A percentile compares a stretch with the other conserved stretches of the same genome.
Evolutionary conservation across 2,329 filamentous ascomycete species (phyloP).

Genomic region (Stagonosporopsis tanaceti): DNA sequence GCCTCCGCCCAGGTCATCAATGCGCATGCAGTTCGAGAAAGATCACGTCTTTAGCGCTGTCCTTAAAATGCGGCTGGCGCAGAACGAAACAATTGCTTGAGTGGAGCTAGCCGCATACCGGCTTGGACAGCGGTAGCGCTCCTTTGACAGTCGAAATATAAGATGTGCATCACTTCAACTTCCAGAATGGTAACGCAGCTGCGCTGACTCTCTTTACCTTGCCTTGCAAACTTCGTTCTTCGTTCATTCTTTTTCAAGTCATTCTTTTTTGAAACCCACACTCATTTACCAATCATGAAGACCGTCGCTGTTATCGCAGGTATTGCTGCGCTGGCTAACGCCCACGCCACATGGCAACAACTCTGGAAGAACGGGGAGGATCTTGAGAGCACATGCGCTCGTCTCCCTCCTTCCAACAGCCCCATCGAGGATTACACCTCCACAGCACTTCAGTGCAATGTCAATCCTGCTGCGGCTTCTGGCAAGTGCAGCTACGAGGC

Average conservation of each 20-base stretch:
- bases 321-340: slow-evolving; percentile 37
- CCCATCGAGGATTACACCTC: slow-evolving; percentile 42
- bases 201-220: slow-evolving; percentile 42
- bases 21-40: slow-evolving; percentile 32
- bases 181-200: slow-evolving; percentile 35
- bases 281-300: slow-evolving; percentile 35
- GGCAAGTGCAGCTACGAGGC: slow-evolving; percentile 39
- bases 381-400: slow-evolving; percentile 40
- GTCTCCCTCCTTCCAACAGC: slow-evolving; percentile 39
- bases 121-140: slow-evolving; percentile 26
- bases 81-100: slow-evolving; percentile 39
- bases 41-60: slow-evolving; percentile 26
- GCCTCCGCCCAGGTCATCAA: slow-evolving; percentile 30
- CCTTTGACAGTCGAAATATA: slow-evolving; percentile 29
- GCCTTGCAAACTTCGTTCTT: slow-evolving; percentile 29
- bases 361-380: slow-evolving; percentile 43
- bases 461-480: slow-evolving; percentile 34
- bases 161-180: slow-evolving; percentile 22
- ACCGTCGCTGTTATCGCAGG: slow-evolving; percentile 37
- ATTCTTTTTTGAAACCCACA: slow-evolving; percentile 25
- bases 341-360: slow-evolving; percentile 43
- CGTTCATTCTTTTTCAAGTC: slow-evolving; percentile 38
- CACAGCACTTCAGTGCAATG: slow-evolving; percentile 42
- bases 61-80: slow-evolving; percentile 30
- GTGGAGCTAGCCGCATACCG: slow-evolving; percentile 26